Evolutionary conservation across 441 rosid species (phyloP).

Genomic region (Populus tomentosa): DNA sequence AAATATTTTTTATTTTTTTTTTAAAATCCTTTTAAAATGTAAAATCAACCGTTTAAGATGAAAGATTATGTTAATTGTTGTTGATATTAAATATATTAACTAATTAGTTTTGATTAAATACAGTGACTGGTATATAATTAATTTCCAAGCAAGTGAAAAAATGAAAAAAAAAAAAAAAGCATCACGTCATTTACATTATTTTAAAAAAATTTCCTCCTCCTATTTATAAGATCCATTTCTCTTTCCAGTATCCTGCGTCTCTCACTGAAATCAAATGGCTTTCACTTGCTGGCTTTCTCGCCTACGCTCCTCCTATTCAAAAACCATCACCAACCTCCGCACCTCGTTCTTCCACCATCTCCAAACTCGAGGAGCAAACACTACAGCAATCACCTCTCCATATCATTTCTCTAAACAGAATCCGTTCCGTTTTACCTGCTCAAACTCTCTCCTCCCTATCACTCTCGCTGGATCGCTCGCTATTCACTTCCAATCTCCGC

Average conservation of each 20-base stretch:
- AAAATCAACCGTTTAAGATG: too few relatives aligned
- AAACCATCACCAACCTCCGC: slow-evolving; percentile 26
- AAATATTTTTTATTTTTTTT: too few relatives aligned
- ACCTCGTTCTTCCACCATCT: slow-evolving; percentile 19
- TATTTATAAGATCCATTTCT: slow-evolving; percentile 1
- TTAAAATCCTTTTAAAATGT: too few relatives aligned
- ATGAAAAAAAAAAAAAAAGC: not conserved
- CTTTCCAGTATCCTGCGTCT: not conserved
- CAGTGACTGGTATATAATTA: not conserved
- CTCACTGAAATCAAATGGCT: too few relatives aligned
- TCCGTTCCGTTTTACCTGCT: slow-evolving; percentile 23
- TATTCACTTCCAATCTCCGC: slow-evolving; percentile 12
- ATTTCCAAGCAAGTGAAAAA: not conserved
- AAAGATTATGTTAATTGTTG: too few relatives aligned
- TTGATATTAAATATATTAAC: too few relatives aligned
- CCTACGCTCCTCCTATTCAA: slow-evolving; percentile 43
- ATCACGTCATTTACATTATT: not conserved
- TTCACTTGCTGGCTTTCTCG: slow-evolving; percentile 31
- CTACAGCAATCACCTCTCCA: slow-evolving; percentile 20
- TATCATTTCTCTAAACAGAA: slow-evolving; percentile 16
- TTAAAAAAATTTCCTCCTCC: not conserved
- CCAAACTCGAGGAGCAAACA: slow-evolving; percentile 13
- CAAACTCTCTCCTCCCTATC: slow-evolving; percentile 18
- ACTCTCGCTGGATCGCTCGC: slow-evolving; percentile 40
- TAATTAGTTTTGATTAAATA: too few relatives aligned